phyloP scores from a whole-genome alignment of 768 basidiomycete species.

The Boletus tomentosulus region DNA sequence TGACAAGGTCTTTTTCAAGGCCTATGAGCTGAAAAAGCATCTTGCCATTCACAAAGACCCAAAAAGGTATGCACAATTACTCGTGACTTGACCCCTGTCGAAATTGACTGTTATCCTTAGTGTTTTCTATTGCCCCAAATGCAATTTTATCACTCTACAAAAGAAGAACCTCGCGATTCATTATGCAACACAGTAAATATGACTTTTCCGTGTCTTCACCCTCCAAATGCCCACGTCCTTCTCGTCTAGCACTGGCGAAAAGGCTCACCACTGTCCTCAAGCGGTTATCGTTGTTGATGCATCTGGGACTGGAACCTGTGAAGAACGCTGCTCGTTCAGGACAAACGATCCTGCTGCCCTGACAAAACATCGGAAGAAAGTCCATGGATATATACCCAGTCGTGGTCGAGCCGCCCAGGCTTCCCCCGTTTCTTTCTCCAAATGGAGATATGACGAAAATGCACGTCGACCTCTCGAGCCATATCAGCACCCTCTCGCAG shows the following conservation, averaged over 20 bases:
- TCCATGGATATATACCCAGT: constrained; percentile 17
- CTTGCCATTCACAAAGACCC: constrained; percentile 6
- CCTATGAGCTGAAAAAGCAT: constrained; percentile 13
- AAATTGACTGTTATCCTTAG: background rate
- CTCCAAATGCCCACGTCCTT: background rate
- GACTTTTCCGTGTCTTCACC: background rate
- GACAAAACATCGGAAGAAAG: constrained; percentile 23
- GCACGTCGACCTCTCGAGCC: background rate
- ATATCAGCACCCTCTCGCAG: no score
- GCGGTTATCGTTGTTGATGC: background rate
- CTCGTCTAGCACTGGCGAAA: constrained; percentile 21
- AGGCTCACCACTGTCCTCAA: constrained; percentile 8
- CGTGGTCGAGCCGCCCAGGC: background rate
- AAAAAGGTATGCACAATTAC: background rate
- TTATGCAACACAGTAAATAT: constrained; percentile 15
- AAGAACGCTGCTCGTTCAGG: constrained; percentile 12
- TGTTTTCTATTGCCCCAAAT: constrained; percentile 10
- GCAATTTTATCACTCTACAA: constrained; percentile 13
- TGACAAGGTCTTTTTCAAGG: background rate
- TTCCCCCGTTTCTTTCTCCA: background rate
- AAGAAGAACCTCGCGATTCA: constrained; percentile 23
- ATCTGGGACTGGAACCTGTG: background rate
- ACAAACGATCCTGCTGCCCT: constrained; percentile 25
- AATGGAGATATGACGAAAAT: background rate
- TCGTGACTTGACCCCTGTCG: background rate